Evolutionary conservation across 2,329 filamentous ascomycete species (phyloP).

Genomic region (Penicillium olsonii): DNA sequence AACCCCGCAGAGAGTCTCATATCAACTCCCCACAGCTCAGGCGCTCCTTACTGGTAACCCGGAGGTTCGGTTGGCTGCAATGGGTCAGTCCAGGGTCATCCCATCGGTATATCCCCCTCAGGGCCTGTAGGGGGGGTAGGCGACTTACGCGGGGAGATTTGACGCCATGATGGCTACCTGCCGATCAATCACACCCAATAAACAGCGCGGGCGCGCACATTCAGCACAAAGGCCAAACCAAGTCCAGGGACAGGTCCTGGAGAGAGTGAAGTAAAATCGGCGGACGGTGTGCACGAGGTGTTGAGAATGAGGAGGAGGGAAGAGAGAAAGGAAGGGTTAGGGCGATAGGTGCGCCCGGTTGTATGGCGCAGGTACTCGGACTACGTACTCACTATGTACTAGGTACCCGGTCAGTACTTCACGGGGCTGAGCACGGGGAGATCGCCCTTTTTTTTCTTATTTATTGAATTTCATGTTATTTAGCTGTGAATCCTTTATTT

Average conservation of each 20-base stretch:
- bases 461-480: too few species aligned
- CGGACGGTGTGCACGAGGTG: slow-evolving; percentile 15
- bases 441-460: background rate
- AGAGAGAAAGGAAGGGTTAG: slow-evolving; percentile 19
- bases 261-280: slow-evolving; percentile 8
- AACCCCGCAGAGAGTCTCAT: slow-evolving; percentile 26
- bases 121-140: slow-evolving; percentile 12
- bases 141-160: slow-evolving; percentile 64
- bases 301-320: slow-evolving; percentile 18
- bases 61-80: slow-evolving; percentile 76
- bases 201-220: slow-evolving; percentile 37
- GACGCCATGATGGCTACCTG: slow-evolving; percentile 54
- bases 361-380: slow-evolving; percentile 23
- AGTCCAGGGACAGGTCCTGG: slow-evolving; percentile 17
- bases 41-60: slow-evolving; percentile 75
- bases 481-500: background rate
- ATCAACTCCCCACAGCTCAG: slow-evolving; percentile 13
- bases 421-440: slow-evolving; percentile 22
- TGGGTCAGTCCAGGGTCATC: slow-evolving; percentile 5
- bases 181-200: slow-evolving; percentile 40
- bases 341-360: slow-evolving; percentile 17
- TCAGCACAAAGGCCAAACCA: slow-evolving; percentile 14
- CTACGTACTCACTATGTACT: slow-evolving; percentile 18
- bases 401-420: slow-evolving; percentile 17
- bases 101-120: slow-evolving; percentile 3